Evolutionary conservation across 116 monocot species (phyloP), one percentile per base, ranked within the genome.

Genomic region (Zostera marina): DNA sequence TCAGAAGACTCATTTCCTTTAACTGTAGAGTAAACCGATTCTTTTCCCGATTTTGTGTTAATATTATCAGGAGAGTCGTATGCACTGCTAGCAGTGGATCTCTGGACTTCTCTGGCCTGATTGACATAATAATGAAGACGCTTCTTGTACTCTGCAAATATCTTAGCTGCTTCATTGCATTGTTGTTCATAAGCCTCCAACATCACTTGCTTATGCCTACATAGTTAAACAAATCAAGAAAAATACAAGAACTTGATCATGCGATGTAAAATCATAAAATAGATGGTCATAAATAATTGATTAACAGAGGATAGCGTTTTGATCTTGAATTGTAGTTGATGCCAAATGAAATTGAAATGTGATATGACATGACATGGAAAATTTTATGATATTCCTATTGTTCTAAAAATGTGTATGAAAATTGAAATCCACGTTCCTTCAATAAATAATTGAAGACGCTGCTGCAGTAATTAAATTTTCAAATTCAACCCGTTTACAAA

Each of bases 141-240:
- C 42, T 73, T 77, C 66, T 96, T 85, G 68, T 96, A 96, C 61
- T 96, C 96, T 0, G 85, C 80, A 66, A 96, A 89, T 66, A 96
- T 96, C 63, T 80, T 96, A 43, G 72, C 63, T 59, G 89, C 96
- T 68, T 85, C 89, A 72, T 88, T 85, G 61, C 85, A 96, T 75
- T 96, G 96, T 47, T 85, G 82, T 63, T 85, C 80, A 60, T 82
- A 89, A 48, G 96, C 85, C 63, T 96, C 89, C 56, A 96, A 53
- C 82, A 89, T 85, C 40, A 96, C 80, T 53, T 85, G 82, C 44
- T 85, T 89, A 61, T 96, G 89, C 80, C 96, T 96, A 66, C 66
- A 63, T 38, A 38, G 11, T 38, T 67, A 63, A 53, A 19, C 54
- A 32, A 32, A 32, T 32, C 2, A 32, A 5, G 32, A 32, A 32